These are phyloP conservation scores for Uronychia setigera DNA, from an alignment of 73 alveolate species.

Conservation along the genomic window DNA sequence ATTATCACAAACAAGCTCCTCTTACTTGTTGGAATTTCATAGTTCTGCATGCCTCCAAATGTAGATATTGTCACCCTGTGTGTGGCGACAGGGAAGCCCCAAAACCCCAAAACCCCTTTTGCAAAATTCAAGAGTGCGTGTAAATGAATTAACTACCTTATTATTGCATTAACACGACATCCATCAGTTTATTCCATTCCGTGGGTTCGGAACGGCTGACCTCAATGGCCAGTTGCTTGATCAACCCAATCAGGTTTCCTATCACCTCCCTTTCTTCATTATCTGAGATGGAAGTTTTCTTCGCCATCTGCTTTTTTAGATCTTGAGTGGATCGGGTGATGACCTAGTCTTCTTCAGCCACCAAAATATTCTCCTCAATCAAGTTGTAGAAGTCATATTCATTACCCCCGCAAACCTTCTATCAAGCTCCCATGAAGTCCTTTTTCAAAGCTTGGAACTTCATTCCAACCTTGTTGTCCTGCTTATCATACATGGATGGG, in stretches of 20 bases:
- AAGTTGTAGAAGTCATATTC: conserved; percentile 51
- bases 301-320: background rate
- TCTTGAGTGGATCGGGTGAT: background rate
- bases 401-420: conserved; percentile 3
- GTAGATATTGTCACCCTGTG: no score
- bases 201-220: conserved; percentile 49
- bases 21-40: background rate
- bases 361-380: conserved; percentile 31
- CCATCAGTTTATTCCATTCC: conserved; percentile 50
- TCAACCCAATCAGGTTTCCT: background rate
- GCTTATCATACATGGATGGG: conserved; percentile 55
- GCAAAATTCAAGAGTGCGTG: no score
- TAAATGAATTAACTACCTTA: no score
- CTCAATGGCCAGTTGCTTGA: conserved; percentile 46
- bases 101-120: no score
- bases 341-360: conserved; percentile 29
- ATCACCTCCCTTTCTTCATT: conserved; percentile 21
- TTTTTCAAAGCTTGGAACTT: background rate
- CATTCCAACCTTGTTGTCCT: background rate
- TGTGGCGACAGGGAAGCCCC: no score
- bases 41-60: background rate
- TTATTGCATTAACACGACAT: conserved; percentile 26
- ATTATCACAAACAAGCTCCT: background rate
- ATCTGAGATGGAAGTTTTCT: background rate
- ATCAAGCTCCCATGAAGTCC: background rate